Percentiles rank a stretch among this genome's conserved stretches.
Evolutionary conservation across 179 eudicot species (phyloP).

Genomic region (Sideroxylon spinosum): DNA sequence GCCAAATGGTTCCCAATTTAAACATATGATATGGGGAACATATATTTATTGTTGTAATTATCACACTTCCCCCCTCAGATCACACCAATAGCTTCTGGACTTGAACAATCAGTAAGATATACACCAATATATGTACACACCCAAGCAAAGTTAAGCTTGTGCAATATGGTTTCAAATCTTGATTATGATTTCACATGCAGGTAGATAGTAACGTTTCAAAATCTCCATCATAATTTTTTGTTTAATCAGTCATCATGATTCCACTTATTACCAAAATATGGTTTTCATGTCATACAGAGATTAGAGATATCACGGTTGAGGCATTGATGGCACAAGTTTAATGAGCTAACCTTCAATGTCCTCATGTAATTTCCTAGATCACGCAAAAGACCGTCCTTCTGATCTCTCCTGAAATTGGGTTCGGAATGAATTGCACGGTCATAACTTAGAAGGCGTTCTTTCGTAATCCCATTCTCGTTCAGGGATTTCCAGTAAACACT

Average conservation of each 20-base stretch:
- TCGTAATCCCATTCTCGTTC: constrained; percentile 86
- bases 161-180: too few relatives aligned
- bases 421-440: constrained; percentile 94
- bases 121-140: too few relatives aligned
- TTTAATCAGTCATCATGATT: not conserved
- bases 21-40: too few relatives aligned
- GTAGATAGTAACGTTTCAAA: not conserved
- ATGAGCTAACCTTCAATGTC: constrained; percentile 71
- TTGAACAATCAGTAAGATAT: too few relatives aligned
- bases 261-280: not conserved
- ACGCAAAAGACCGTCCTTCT: constrained; percentile 90
- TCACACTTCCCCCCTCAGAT: too few relatives aligned
- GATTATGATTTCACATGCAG: not conserved
- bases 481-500: constrained; percentile 90
- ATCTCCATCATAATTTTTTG: not conserved
- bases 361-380: constrained; percentile 95
- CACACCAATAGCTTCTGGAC: too few relatives aligned
- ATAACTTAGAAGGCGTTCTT: constrained; percentile 96
- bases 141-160: too few relatives aligned
- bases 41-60: too few relatives aligned
- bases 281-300: not conserved
- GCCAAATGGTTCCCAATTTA: too few relatives aligned
- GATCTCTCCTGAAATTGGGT: constrained; percentile 77
- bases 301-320: not conserved
- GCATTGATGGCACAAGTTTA: constrained; percentile 12